phyloP scores from a whole-genome alignment of 164 flowering plant species.

The Platanus orientalis region DNA sequence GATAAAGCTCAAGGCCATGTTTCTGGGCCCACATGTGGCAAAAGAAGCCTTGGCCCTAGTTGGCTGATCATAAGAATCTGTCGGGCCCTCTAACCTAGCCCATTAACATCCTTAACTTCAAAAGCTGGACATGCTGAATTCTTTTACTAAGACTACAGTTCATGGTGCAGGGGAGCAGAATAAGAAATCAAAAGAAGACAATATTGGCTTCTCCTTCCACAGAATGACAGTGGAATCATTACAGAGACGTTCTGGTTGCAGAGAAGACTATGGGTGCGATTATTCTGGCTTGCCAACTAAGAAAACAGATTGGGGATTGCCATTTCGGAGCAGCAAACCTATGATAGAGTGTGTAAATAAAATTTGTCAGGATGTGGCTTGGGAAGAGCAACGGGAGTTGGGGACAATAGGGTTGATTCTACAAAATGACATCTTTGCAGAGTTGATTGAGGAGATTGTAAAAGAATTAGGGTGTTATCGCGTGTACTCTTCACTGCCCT shows the following conservation, averaged over 20 bases:
- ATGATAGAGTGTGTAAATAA: constrained; percentile 56
- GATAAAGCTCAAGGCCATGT: no score
- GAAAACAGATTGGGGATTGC: constrained; percentile 1
- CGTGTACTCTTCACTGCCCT: constrained; percentile 23
- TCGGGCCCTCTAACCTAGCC: no score
- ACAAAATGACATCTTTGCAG: constrained; percentile 52
- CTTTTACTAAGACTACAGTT: neutral
- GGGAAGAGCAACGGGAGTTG: constrained; percentile 58
- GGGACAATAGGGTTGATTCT: constrained; percentile 54
- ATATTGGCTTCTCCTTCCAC: constrained; percentile 15
- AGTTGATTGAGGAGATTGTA: constrained; percentile 57
- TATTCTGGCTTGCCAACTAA: neutral
- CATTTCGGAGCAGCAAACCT: constrained; percentile 34
- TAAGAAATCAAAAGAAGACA: constrained; percentile 20
- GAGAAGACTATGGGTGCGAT: neutral
- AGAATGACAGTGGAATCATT: constrained; percentile 17
- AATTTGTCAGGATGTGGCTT: constrained; percentile 47
- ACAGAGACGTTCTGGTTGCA: neutral
- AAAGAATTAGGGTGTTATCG: constrained; percentile 28
- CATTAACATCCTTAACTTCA: no score
- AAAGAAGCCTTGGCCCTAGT: no score
- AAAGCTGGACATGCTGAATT: no score
- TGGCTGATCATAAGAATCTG: no score
- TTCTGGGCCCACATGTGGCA: no score
- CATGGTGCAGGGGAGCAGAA: constrained; percentile 14